phyloP scores from a whole-genome alignment of 192 early-diverging fungal genomes.

The Coemansia sp. region DNA sequence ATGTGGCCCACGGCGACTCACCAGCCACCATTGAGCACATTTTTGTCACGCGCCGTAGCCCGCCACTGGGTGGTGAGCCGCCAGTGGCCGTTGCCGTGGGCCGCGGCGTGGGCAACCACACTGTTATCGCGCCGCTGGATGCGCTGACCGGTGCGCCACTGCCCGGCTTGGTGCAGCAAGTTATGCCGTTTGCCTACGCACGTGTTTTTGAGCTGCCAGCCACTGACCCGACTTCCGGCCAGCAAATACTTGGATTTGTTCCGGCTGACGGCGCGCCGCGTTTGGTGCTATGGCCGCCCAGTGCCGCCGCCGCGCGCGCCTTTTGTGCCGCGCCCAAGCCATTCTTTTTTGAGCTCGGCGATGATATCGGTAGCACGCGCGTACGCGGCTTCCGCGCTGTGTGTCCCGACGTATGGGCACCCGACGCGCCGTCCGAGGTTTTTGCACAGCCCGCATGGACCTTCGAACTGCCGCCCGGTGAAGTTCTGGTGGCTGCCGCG shows the following conservation, averaged over 20 bases:
- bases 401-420: constrained; percentile 50
- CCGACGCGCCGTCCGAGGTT: constrained; percentile 9
- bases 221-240: constrained; percentile 32
- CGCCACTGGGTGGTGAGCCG: constrained; percentile 26
- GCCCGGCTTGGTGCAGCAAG: neutral
- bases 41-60: constrained; percentile 31
- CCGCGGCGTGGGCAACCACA: constrained; percentile 17
- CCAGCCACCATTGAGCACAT: constrained; percentile 27
- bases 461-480: constrained; percentile 59
- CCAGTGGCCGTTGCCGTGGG: constrained; percentile 43
- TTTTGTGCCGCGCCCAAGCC: constrained; percentile 59
- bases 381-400: constrained; percentile 60
- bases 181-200: constrained; percentile 37
- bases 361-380: constrained; percentile 45
- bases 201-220: constrained; percentile 64
- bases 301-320: constrained; percentile 49
- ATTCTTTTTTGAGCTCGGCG: constrained; percentile 70
- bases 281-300: constrained; percentile 66
- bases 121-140: constrained; percentile 32
- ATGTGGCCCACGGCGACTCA: constrained; percentile 30
- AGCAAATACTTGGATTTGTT: constrained; percentile 40
- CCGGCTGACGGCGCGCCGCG: constrained; percentile 15
- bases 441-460: constrained; percentile 40
- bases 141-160: constrained; percentile 34
- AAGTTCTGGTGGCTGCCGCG: constrained; percentile 54